Evolutionary conservation across 306 rosid genomes (phyloP), one percentile per base, ranked within the genome.

Genomic region (Cicer pinnatifidum): DNA sequence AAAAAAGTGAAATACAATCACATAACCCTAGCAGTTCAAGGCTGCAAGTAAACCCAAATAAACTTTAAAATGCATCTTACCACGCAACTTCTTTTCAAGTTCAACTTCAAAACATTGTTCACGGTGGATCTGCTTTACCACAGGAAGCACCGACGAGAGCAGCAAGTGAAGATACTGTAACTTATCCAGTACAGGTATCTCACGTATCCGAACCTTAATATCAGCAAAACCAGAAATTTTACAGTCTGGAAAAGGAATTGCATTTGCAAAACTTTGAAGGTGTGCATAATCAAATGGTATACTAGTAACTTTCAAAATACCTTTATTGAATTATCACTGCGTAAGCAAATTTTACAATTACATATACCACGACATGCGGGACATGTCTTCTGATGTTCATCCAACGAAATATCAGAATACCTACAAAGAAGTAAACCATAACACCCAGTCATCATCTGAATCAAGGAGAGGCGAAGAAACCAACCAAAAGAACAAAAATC

Each of bases 281-380:
- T 19, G 48, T 60, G 13, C 82, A 75, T 75, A 63, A 56, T 52
- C 44, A 82, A 28, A 73, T 12, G 2, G 6, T 48, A 69, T 13
- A 11, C 11, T n/a, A 2, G 17, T 39, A 78, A 9, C 35, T 13
- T 41, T 60, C 4, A 81, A 69, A 78, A 57, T 85, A 94, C 96
- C 97, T 94, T 94, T 39, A 94, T 80, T 53, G 96, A 85, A 80
- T 94, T 94, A 84, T 91, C 97, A 72, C 83, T 80, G 19, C 91
- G 96, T 51, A 94, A 81, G 77, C 99, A 94, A 78, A 75, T 84
- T 85, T 78, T 91, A 84, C 97, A 95, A 79, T 85, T 91, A 79
- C 97, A 95, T 69, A 82, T 86, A 76, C 99, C 97, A 63, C 89
- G 83, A 73, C 97, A 95, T 51, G 99, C 97, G 62, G 99, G 99